These are phyloP conservation scores for Nepenthes alata DNA, from an alignment of 179 eudicot species.

Conservation along the genomic window DNA sequence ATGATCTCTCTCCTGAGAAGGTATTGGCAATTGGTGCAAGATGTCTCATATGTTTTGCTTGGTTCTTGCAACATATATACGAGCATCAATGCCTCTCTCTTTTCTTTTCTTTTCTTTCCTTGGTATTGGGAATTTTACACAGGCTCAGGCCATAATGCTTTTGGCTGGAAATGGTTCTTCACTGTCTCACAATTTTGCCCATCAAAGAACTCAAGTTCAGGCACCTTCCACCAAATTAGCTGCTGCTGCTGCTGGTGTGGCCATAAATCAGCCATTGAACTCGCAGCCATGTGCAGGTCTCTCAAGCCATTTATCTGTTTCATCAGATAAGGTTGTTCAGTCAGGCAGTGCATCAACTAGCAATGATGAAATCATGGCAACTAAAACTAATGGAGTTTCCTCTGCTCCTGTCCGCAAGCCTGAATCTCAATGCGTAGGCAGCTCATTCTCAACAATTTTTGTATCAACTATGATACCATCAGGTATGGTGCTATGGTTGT, in stretches of 20 bases:
- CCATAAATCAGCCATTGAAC: slow-evolving; percentile 11
- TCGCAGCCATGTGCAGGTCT: slow-evolving; percentile 22
- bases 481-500: slow-evolving; percentile 20
- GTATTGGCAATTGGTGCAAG: slow-evolving; percentile 9
- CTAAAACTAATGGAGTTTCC: slow-evolving; percentile 13
- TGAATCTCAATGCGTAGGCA: slow-evolving; percentile 11
- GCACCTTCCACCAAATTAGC: slow-evolving; percentile 18
- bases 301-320: slow-evolving; percentile 27
- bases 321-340: slow-evolving; percentile 30
- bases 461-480: slow-evolving; percentile 27
- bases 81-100: neutral
- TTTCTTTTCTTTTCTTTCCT: neutral
- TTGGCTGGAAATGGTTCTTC: slow-evolving; percentile 36
- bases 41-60: neutral
- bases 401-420: slow-evolving; percentile 11
- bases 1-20: slow-evolving; percentile 53
- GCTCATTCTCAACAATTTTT: slow-evolving; percentile 22
- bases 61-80: neutral
- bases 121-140: slow-evolving; percentile 2
- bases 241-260: slow-evolving; percentile 14
- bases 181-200: slow-evolving; percentile 12
- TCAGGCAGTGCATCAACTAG: slow-evolving; percentile 10
- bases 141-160: slow-evolving; percentile 57
- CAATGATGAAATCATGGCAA: slow-evolving; percentile 3
- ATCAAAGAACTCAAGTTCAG: slow-evolving; percentile 25